Conservation (phyloP, 129 eudicot genomes). For the Escallonia rubra region DNA sequence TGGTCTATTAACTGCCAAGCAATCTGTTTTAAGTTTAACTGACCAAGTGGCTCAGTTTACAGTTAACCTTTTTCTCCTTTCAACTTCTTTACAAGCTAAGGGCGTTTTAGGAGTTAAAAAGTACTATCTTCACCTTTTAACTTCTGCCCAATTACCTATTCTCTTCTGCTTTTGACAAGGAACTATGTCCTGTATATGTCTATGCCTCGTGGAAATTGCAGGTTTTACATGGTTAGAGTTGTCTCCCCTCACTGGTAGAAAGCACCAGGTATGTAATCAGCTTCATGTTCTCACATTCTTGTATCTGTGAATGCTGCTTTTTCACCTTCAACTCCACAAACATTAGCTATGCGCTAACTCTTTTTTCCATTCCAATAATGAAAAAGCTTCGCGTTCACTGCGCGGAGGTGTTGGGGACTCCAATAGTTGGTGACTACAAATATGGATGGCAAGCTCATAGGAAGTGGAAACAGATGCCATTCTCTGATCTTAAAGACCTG, state of each 20-base stretch:
- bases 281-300: background rate
- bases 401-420: conserved; percentile 97
- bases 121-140: background rate
- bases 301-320: background rate
- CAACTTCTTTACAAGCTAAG: background rate
- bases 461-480: conserved; percentile 36
- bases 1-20: too few species aligned
- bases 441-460: conserved; percentile 98
- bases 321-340: background rate
- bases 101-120: background rate
- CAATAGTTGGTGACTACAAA: conserved; percentile 97
- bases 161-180: too few species aligned
- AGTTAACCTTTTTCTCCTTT: background rate
- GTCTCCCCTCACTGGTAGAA: conserved; percentile 93
- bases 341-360: background rate
- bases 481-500: conserved; percentile 18
- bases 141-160: background rate
- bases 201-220: conserved; percentile 30
- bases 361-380: background rate
- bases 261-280: conserved; percentile 66
- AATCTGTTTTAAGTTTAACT: too few species aligned
- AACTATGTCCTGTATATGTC: background rate
- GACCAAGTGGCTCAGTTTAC: too few species aligned
- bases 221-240: conserved; percentile 95
- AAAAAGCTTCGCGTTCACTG: conserved; percentile 89